Evolutionary conservation across 164 flowering plant species (phyloP), one percentile per base, ranked within the genome.

Genomic region (Aristolochia californica): DNA sequence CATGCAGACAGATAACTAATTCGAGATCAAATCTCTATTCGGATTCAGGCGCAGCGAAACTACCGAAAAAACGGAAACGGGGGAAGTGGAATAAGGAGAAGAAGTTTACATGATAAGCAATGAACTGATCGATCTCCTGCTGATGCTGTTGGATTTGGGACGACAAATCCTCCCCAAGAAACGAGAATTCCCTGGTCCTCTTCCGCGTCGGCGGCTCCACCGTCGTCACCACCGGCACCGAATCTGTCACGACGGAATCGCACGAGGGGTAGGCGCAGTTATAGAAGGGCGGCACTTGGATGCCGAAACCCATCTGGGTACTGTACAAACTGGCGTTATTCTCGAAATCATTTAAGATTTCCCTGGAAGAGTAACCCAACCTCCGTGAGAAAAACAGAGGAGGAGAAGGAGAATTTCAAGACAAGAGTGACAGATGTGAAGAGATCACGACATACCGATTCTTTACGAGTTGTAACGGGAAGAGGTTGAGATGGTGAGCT

Each of bases 131-230:
- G 62, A 78, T 70, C 25, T 88, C 94, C 30, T 68, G 49, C 50
- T 86, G 95, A 57, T 83, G 87, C 21, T 77, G 82, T 43, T 77
- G 80, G 64, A 85, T 60, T 66, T 78, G 79, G 1, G 72, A 59
- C 1, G 85, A 75, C 18, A 83, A 15, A 59, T 83, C 93, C 25
- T 85, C 80, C 23, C 85, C 90, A n/a, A 85, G 78, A 57, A 88
- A 83, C 7, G 83, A 72, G 26, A 59, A 59, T n/a, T 71, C 70
- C 45, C 74, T 63, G 5, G 47, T 13, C 48, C 68, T 61, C 56
- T 71, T 71, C 28, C 68, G 61, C 16, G 67, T 20, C 20, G 86
- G 81, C 59, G 78, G 72, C 9, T 85, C 82, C 34, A 65, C 65
- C 2, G n/a, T n/a, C n/a, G n/a, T n/a, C n/a, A n/a, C n/a, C n/a